Percentiles rank a stretch among this genome's conserved stretches.
phyloP scores from a whole-genome alignment of 441 rosid species.

The Pelargonium exstipulatum region DNA sequence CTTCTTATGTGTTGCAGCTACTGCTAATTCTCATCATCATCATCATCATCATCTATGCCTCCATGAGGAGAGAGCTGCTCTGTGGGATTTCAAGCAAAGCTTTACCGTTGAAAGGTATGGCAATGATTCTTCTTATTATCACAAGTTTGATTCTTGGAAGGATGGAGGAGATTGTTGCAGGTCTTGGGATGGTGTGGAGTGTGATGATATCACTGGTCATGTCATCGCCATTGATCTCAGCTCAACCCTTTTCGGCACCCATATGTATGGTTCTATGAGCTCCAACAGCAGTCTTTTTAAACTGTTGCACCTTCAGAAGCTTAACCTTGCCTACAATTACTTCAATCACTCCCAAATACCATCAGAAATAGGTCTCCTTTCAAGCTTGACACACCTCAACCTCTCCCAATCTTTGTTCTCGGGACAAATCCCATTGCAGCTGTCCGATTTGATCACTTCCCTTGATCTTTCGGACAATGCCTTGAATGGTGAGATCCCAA shows the following conservation, averaged over 20 bases:
- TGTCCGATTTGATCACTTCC: not conserved
- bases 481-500: no score
- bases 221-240: not conserved
- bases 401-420: not conserved
- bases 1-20: no score
- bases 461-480: slow-evolving; percentile 18
- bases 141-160: no score
- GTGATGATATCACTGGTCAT: no score
- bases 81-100: no score
- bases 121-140: no score
- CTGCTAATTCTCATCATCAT: no score
- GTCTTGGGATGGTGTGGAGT: no score
- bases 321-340: not conserved
- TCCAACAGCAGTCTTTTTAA: not conserved
- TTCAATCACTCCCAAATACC: not conserved
- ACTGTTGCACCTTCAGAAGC: not conserved
- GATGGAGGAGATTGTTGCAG: no score
- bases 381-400: not conserved
- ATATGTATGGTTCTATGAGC: not conserved
- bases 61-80: no score
- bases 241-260: not conserved
- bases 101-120: no score
- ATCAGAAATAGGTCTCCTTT: not conserved
- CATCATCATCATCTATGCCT: no score
- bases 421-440: not conserved